Conservation (phyloP, 345 rosid genomes). For the Heritiera littoralis region DNA sequence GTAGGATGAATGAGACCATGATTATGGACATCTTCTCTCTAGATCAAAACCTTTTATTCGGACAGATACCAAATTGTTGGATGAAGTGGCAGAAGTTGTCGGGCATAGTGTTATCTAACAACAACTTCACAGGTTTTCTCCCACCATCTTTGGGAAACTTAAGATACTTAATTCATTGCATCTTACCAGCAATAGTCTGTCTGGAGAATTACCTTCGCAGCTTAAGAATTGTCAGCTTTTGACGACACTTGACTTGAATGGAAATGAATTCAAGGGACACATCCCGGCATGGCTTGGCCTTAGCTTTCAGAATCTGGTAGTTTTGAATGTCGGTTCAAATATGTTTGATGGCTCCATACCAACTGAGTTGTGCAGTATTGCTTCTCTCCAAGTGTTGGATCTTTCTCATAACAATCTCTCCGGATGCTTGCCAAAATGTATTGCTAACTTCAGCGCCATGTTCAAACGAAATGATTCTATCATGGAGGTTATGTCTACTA, state of each 20-base stretch:
- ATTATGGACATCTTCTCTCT: conserved; percentile 30
- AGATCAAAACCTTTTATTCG: conserved; percentile 33
- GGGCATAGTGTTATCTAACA: conserved; percentile 39
- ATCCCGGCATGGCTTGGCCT: conserved; percentile 39
- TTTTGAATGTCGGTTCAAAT: conserved; percentile 40
- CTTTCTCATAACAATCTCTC: conserved; percentile 41
- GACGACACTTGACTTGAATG: conserved; percentile 43
- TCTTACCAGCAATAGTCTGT: conserved; percentile 40
- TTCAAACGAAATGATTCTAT: not conserved
- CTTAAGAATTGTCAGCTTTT: conserved; percentile 45
- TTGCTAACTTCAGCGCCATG: conserved; percentile 37
- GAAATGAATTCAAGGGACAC: conserved; percentile 39
- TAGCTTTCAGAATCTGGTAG: conserved; percentile 20
- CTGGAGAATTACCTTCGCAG: conserved; percentile 42
- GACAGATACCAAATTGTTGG: conserved; percentile 46
- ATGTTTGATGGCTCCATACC: conserved; percentile 40
- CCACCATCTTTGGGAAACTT: conserved; percentile 43
- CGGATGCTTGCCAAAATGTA: conserved; percentile 39
- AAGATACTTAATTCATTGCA: conserved; percentile 38
- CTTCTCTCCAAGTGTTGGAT: conserved; percentile 24
- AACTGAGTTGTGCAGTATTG: conserved; percentile 26
- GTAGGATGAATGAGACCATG: conserved; percentile 19
- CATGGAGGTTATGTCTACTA: too few relatives aligned
- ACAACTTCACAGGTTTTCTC: conserved; percentile 41
- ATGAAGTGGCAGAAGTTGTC: conserved; percentile 31